Evolutionary conservation across 441 rosid genomes (phyloP), one percentile per base, ranked within the genome.

Genomic region (Theobroma grandiflorum): DNA sequence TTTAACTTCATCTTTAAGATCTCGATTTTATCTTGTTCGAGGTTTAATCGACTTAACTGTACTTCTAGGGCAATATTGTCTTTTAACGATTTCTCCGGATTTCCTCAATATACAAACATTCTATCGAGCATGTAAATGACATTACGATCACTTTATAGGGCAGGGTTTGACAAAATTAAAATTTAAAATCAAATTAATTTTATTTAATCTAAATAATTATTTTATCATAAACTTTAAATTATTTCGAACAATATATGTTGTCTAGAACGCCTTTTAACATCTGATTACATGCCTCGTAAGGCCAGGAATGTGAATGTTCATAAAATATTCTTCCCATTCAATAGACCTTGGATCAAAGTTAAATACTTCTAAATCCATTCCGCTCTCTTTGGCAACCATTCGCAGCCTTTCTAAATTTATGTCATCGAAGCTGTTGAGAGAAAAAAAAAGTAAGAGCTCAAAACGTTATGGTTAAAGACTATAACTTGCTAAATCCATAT

Each of bases 281-380:
- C 80, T 78, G 62, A 84, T 62, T 4, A 58, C 83, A 42, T 78
- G 63, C 73, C 62, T 84, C 6, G 75, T 67, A 11, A 84, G 49
- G 3, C 84, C 84, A 11, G 84, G 80, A 22, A 84, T 15, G 61
- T 84, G 84, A 74, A n/a, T 84, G 43, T 86, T 80, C 37, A 58
- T 64, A 38, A 88, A 47, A 80, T 91, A 89, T 20, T 85, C 84
- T 22, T 80, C 89, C 94, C 92, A 91, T 8, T 85, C 40, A 15
- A 91, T 89, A 81, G 80, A 59, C 43, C 79, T 88, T 0, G 89
- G 91, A 74, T 89, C 87, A 57, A 89, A 89, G 77, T 79, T 80
- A 43, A 89, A 88, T 52, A 79, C 81, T 75, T 81, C 87, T 3
- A 72, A 18, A 35, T 87, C 90, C 12, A 65, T 64, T 4, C 68